A percentile compares a stretch with the other conserved stretches of the same genome.
phyloP scores from a whole-genome alignment of 179 eudicot genomes.

The Spinacia oleracea region DNA sequence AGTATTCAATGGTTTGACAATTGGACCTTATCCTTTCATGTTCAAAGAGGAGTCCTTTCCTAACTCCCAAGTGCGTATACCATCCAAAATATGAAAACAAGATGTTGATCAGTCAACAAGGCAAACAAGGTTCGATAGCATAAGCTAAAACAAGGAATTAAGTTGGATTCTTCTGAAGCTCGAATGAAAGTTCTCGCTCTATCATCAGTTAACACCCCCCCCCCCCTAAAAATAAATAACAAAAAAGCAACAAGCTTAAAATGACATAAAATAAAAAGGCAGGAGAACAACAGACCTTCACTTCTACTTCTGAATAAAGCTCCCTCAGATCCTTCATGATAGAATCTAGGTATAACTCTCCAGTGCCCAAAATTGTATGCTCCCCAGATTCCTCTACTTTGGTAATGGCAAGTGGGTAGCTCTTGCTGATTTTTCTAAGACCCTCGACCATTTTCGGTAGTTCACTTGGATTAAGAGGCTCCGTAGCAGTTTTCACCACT shows the following conservation, averaged over 20 bases:
- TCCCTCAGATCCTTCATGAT: conserved; percentile 99
- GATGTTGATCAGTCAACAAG: background rate
- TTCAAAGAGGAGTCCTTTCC: too few relatives aligned
- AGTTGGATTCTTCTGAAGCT: background rate
- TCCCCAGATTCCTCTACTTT: conserved; percentile 99
- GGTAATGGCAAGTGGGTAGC: conserved; percentile 98
- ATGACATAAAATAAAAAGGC: background rate
- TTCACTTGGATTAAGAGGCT: conserved; percentile 97
- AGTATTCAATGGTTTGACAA: background rate
- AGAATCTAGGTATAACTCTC: conserved; percentile 94
- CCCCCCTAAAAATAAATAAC: background rate
- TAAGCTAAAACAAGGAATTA: background rate
- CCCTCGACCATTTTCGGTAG: conserved; percentile 99
- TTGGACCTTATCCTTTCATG: too few relatives aligned
- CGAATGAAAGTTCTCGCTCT: background rate
- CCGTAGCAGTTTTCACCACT: conserved; percentile 98
- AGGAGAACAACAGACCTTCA: conserved; percentile 55
- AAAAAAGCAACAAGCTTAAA: background rate
- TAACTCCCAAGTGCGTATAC: background rate
- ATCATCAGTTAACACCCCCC: background rate
- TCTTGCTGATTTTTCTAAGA: conserved; percentile 94
- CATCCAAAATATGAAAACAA: background rate
- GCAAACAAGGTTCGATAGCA: background rate
- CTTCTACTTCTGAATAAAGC: conserved; percentile 98
- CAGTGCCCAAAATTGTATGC: conserved; percentile 96